phyloP scores from a whole-genome alignment of 2,329 filamentous ascomycete species.

The Aureobasidium sp. region DNA sequence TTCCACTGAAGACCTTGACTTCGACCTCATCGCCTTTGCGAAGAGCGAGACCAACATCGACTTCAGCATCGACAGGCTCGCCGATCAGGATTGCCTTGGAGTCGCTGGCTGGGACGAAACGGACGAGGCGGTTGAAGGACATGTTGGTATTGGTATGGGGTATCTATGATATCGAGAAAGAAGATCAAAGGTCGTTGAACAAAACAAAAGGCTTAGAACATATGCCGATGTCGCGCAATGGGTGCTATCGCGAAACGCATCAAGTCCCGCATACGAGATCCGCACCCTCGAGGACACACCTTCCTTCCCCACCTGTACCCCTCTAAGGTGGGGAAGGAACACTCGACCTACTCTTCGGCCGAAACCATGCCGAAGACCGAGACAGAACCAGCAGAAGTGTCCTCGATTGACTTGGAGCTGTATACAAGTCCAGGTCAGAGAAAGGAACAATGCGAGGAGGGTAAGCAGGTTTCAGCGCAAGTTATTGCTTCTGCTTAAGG shows the following conservation, averaged over 20 bases:
- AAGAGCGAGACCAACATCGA: constrained; percentile 52
- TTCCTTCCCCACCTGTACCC: constrained; percentile 10
- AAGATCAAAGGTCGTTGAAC: background rate
- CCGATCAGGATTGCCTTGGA: constrained; percentile 14
- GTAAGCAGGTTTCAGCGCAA: background rate
- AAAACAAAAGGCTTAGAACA: background rate
- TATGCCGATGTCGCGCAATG: constrained; percentile 10
- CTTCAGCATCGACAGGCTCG: constrained; percentile 29
- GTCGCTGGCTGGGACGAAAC: constrained; percentile 16
- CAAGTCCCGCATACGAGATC: constrained; percentile 3
- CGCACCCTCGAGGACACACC: background rate
- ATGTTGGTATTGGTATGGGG: background rate
- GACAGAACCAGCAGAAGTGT: background rate
- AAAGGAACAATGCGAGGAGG: background rate
- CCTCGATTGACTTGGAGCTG: background rate
- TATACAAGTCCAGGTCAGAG: background rate
- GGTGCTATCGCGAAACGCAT: background rate
- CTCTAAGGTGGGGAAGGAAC: background rate
- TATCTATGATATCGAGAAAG: background rate
- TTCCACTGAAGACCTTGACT: constrained; percentile 49
- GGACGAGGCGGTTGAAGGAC: constrained; percentile 16
- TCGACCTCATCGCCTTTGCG: constrained; percentile 48
- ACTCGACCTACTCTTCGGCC: background rate
- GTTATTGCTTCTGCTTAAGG: background rate
- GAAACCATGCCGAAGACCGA: background rate